phyloP scores from a whole-genome alignment of 148 eudicot species.

The Vaccinium corymbosum region DNA sequence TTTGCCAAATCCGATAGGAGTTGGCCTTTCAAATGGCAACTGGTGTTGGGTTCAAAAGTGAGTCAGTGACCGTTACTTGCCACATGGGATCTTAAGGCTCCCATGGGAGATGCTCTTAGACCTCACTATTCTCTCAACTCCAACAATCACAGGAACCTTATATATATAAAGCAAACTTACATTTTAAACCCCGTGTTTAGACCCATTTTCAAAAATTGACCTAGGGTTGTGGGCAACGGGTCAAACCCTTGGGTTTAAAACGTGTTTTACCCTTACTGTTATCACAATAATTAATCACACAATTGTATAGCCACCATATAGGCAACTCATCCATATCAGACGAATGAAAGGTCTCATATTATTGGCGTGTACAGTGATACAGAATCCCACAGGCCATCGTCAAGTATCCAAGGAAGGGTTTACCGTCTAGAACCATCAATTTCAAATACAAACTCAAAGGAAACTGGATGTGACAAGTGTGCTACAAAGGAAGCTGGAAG shows the following conservation, averaged over 20 bases:
- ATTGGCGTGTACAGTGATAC: too few relatives aligned
- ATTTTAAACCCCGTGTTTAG: not conserved
- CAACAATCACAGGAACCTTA: not conserved
- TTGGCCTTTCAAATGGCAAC: too few relatives aligned
- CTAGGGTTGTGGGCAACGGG: not conserved
- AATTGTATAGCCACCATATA: not conserved
- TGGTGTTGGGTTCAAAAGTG: too few relatives aligned
- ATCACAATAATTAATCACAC: not conserved
- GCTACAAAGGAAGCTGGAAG: constrained; percentile 3
- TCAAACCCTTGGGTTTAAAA: not conserved
- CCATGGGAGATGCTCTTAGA: not conserved
- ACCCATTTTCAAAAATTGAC: not conserved
- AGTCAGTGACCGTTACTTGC: too few relatives aligned
- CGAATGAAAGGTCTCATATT: not conserved
- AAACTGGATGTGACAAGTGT: not conserved
- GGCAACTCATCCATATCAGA: not conserved
- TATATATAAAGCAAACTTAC: not conserved
- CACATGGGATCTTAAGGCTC: too few relatives aligned
- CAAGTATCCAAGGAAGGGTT: not conserved
- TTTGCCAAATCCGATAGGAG: too few relatives aligned
- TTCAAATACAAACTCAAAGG: not conserved
- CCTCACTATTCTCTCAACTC: not conserved
- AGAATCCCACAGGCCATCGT: not conserved
- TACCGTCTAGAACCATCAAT: not conserved
- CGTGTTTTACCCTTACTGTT: not conserved